Percentiles rank a stretch among this genome's conserved stretches.
Conservation (phyloP, 2,329 filamentous ascomycete genomes). For the Didymella glomerata region DNA sequence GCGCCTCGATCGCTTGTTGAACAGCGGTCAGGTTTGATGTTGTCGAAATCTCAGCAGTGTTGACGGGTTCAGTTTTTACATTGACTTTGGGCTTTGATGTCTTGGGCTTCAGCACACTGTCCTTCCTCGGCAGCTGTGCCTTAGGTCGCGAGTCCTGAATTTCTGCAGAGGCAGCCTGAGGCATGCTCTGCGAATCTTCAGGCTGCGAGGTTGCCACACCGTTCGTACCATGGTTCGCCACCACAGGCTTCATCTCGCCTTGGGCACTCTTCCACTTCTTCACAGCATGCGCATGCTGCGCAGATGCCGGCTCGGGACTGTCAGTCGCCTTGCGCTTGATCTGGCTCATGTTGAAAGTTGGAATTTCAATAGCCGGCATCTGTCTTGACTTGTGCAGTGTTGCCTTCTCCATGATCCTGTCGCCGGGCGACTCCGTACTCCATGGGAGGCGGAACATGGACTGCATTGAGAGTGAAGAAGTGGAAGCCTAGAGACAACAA, state of each 20-base stretch:
- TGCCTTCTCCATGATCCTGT: conserved; percentile 56
- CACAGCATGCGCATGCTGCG: conserved; percentile 46
- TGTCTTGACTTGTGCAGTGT: conserved; percentile 54
- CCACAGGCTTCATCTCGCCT: conserved; percentile 42
- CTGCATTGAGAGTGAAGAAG: conserved; percentile 55
- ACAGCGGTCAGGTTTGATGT: conserved; percentile 58
- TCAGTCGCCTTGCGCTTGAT: conserved; percentile 67
- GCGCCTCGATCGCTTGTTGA: conserved; percentile 79
- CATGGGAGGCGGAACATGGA: conserved; percentile 61
- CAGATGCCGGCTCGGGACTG: conserved; percentile 54
- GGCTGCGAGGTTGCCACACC: conserved; percentile 28
- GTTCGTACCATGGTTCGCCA: conserved; percentile 25
- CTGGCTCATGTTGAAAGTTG: conserved; percentile 54
- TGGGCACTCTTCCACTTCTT: conserved; percentile 52
- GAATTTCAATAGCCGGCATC: conserved; percentile 57
- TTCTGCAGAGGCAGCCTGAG: conserved; percentile 32
- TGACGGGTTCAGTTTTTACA: conserved; percentile 36
- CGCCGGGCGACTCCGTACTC: conserved; percentile 55
- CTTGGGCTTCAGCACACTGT: conserved; percentile 44
- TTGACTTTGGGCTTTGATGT: conserved; percentile 30
- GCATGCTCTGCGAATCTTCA: conserved; percentile 25
- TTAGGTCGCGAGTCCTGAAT: conserved; percentile 39
- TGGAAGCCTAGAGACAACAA: conserved; percentile 49
- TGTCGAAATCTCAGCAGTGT: conserved; percentile 36
- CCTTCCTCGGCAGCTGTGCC: conserved; percentile 42